These are phyloP conservation scores for Geotrichum klebahnii DNA, from an alignment of 1,139 yeast species.

Conservation along the genomic window DNA sequence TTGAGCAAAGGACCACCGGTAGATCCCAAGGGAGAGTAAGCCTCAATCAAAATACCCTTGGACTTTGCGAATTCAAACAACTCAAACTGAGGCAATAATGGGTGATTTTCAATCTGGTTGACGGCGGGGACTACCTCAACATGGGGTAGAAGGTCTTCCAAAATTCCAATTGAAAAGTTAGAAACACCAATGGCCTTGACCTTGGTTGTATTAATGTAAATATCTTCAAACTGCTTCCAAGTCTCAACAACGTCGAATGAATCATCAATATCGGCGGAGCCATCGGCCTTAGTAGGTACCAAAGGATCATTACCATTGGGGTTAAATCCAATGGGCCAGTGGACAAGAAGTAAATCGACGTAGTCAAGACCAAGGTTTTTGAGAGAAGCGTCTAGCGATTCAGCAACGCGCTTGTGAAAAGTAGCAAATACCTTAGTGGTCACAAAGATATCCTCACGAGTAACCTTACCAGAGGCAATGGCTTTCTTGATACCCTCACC, in stretches of 20 bases:
- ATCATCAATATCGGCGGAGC: slow-evolving; percentile 44
- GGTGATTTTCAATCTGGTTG: slow-evolving; percentile 74
- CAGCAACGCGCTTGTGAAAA: slow-evolving; percentile 57
- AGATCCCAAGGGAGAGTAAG: slow-evolving; percentile 79
- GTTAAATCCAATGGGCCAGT: slow-evolving; percentile 73
- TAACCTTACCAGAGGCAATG: slow-evolving; percentile 61
- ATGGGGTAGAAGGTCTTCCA: slow-evolving; percentile 52
- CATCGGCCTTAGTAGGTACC: slow-evolving; percentile 45
- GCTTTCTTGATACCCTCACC: slow-evolving; percentile 53
- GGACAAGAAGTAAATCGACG: slow-evolving; percentile 77
- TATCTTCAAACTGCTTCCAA: slow-evolving; percentile 63
- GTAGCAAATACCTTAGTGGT: slow-evolving; percentile 79
- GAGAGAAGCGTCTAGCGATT: slow-evolving; percentile 60
- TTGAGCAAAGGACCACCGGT: slow-evolving; percentile 59
- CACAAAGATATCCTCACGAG: slow-evolving; percentile 66
- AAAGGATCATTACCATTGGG: slow-evolving; percentile 43
- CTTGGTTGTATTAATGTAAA: slow-evolving; percentile 55
- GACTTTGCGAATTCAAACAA: slow-evolving; percentile 52
- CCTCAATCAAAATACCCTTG: slow-evolving; percentile 60
- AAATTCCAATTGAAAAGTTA: slow-evolving; percentile 56
- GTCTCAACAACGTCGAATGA: slow-evolving; percentile 62
- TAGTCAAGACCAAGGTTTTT: slow-evolving; percentile 68
- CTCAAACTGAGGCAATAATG: slow-evolving; percentile 66
- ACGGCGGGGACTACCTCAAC: slow-evolving; percentile 60
- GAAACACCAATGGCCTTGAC: slow-evolving; percentile 74